phyloP scores from a whole-genome alignment of 768 basidiomycete species.

The Holtermannia corniformis region DNA sequence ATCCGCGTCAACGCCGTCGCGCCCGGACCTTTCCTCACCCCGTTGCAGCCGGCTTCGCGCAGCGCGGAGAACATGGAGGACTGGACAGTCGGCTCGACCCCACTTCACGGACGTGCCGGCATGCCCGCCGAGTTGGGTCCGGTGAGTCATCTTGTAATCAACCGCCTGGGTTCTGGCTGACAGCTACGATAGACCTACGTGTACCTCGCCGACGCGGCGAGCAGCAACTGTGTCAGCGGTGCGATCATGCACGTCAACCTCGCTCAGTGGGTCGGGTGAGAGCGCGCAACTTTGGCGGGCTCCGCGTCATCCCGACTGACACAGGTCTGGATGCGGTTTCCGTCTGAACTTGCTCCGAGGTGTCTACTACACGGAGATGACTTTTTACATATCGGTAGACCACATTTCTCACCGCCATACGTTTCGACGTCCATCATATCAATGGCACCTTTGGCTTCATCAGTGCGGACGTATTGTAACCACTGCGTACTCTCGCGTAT shows the following conservation, averaged over 20 bases:
- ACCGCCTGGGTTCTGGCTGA: too few species aligned
- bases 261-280: not conserved
- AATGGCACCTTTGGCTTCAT: too few species aligned
- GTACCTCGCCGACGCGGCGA: not conserved
- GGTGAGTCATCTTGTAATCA: conserved; percentile 25
- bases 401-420: too few species aligned
- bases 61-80: conserved; percentile 52
- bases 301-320: too few species aligned
- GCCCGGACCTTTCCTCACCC: conserved; percentile 51
- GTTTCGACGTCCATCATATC: too few species aligned
- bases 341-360: too few species aligned
- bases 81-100: conserved; percentile 46
- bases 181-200: not conserved
- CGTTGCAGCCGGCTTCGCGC: conserved; percentile 53
- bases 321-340: too few species aligned
- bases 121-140: conserved; percentile 53
- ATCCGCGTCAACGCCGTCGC: conserved; percentile 53
- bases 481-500: too few species aligned
- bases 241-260: not conserved
- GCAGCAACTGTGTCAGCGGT: not conserved
- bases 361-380: too few species aligned
- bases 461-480: too few species aligned
- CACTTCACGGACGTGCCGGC: conserved; percentile 48
- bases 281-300: too few species aligned
- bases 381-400: too few species aligned